These are phyloP conservation scores for Penicillium manginii DNA, from an alignment of 495 filamentous ascomycete species.

Conservation along the genomic window DNA sequence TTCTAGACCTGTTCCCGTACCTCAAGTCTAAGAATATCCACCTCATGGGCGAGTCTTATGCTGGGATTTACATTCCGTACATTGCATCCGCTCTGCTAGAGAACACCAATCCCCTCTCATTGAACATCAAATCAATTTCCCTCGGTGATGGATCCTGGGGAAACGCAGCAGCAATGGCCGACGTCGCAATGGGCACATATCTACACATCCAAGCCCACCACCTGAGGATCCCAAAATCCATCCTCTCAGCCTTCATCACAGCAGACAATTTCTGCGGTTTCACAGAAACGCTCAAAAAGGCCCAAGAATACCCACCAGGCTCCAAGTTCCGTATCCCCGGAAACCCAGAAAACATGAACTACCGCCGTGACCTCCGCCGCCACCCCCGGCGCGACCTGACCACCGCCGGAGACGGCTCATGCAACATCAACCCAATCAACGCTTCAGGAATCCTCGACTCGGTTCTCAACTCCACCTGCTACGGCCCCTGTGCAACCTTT, in stretches of 20 bases:
- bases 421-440: constrained; percentile 26
- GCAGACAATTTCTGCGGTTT: constrained; percentile 42
- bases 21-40: constrained; percentile 40
- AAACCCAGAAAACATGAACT: constrained; percentile 40
- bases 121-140: constrained; percentile 41
- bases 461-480: constrained; percentile 43
- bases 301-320: constrained; percentile 35
- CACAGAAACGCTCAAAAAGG: constrained; percentile 31
- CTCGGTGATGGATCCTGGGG: constrained; percentile 42
- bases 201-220: constrained; percentile 25
- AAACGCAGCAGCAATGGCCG: constrained; percentile 38
- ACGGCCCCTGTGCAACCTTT: constrained; percentile 42
- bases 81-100: constrained; percentile 40
- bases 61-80: constrained; percentile 48
- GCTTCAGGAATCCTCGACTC: constrained; percentile 30
- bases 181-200: constrained; percentile 31
- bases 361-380: constrained; percentile 19
- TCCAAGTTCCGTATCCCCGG: constrained; percentile 39
- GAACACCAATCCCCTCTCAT: constrained; percentile 27
- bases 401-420: constrained; percentile 24
- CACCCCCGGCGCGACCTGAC: constrained; percentile 21
- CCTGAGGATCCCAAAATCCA: constrained; percentile 32
- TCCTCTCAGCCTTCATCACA: constrained; percentile 31
- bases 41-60: constrained; percentile 47
- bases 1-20: constrained; percentile 38